Percentiles rank a stretch among this genome's conserved stretches.
Evolutionary conservation across 73 alveolate genomes (phyloP).

Genomic region (Tetrahymena borealis): DNA sequence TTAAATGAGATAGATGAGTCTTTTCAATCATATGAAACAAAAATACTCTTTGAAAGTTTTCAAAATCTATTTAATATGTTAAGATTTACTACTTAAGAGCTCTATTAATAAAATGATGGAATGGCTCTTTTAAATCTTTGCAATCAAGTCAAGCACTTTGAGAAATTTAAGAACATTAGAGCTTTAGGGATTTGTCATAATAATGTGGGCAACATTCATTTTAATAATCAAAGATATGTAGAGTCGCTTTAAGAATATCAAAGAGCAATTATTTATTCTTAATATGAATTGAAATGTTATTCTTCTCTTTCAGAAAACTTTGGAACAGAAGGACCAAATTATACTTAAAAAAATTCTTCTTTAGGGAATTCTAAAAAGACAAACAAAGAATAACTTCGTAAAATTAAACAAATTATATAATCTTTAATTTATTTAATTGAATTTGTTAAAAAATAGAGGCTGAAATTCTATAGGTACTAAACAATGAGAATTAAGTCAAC

Average conservation of each 20-base stretch:
- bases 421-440: neutral
- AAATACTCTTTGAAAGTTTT: neutral
- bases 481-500: neutral
- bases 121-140: neutral
- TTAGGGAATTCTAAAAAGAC: neutral
- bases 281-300: neutral
- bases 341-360: neutral
- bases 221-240: neutral
- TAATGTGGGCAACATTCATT: neutral
- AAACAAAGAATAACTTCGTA: neutral
- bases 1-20: neutral
- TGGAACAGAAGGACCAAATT: neutral
- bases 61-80: neutral
- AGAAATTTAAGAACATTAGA: neutral
- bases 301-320: neutral
- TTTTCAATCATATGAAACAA: neutral
- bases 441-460: neutral
- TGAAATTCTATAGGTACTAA: neutral
- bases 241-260: neutral
- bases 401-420: neutral
- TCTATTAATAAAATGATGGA: neutral
- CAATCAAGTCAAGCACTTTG: neutral
- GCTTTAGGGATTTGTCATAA: neutral
- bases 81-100: neutral
- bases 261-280: neutral